A percentile compares a stretch with the other conserved stretches of the same genome.
Evolutionary conservation across 352 stramenopile genomes (phyloP).

Genomic region (Globisporangium canariense): DNA sequence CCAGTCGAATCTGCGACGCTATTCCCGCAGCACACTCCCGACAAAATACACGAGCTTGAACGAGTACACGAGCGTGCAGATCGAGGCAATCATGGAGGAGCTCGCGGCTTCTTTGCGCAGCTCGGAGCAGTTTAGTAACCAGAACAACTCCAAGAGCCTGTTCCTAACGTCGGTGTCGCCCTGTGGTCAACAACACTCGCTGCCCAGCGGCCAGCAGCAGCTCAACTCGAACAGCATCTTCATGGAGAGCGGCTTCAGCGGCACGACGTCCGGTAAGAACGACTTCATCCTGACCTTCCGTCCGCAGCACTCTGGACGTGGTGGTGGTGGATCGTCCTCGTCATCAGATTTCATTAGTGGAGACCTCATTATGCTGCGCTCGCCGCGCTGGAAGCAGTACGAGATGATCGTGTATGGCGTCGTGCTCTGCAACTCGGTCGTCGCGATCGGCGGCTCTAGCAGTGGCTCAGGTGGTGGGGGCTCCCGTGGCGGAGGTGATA

Average conservation of each 20-base stretch:
- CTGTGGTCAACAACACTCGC: conserved; percentile 22
- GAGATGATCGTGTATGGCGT: conserved; percentile 60
- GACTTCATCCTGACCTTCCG: conserved; percentile 72
- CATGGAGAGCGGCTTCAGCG: conserved; percentile 67
- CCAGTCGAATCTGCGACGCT: conserved; percentile 29
- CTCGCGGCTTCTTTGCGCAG: conserved; percentile 55
- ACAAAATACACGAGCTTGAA: conserved; percentile 40
- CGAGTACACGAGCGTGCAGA: conserved; percentile 56
- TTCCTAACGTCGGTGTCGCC: conserved; percentile 63
- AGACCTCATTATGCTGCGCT: conserved; percentile 59
- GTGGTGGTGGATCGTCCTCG: conserved; percentile 6
- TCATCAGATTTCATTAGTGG: conserved; percentile 51
- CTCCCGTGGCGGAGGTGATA: conserved; percentile 7
- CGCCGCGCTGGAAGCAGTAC: conserved; percentile 56
- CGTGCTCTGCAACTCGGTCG: conserved; percentile 65
- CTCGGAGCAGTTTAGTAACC: conserved; percentile 32
- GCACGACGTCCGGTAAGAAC: conserved; percentile 29
- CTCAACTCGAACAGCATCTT: conserved; percentile 61
- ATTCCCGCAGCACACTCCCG: conserved; percentile 34
- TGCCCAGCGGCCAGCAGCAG: conserved; percentile 1
- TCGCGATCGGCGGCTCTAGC: conserved; percentile 30
- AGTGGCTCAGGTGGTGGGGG: conserved; percentile 1
- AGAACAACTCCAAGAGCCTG: conserved; percentile 25
- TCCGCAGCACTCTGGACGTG: conserved; percentile 17
- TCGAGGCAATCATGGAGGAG: conserved; percentile 71